These are phyloP conservation scores for Pythium apleroticum DNA, from an alignment of 352 stramenopile species.

Conservation along the genomic window DNA sequence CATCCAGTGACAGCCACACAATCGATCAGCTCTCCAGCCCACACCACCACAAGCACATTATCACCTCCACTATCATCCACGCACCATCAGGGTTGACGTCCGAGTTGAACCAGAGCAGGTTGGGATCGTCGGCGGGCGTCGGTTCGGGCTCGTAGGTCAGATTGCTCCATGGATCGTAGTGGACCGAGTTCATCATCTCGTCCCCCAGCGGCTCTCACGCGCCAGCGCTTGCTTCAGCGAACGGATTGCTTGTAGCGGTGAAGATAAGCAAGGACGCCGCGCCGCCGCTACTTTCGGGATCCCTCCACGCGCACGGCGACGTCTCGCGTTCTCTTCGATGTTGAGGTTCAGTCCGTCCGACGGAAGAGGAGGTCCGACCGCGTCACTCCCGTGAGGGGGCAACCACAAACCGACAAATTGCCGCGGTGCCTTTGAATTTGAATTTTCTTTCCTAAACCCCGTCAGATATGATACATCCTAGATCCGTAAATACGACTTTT, in stretches of 20 bases:
- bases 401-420: conserved; percentile 13
- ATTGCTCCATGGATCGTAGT: conserved; percentile 29
- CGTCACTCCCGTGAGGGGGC: conserved; percentile 5
- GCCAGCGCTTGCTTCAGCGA: not conserved
- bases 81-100: conserved; percentile 56
- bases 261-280: not conserved
- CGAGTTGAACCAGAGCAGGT: conserved; percentile 68
- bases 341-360: conserved; percentile 24
- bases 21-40: not conserved
- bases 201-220: not conserved
- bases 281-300: not conserved
- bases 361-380: conserved; percentile 9
- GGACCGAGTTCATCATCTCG: conserved; percentile 19
- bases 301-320: not conserved
- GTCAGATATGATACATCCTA: conserved; percentile 4
- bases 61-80: not conserved
- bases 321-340: conserved; percentile 9
- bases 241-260: not conserved
- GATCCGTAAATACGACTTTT: conserved; percentile 21
- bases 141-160: conserved; percentile 28
- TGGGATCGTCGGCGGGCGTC: conserved; percentile 20
- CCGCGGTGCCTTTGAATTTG: conserved; percentile 32
- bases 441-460: conserved; percentile 24
- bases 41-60: not conserved
- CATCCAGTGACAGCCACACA: not conserved